A percentile compares a stretch with the other conserved stretches of the same genome.
Conservation (phyloP, 768 basidiomycete species). For the Boletellus emodensis region DNA sequence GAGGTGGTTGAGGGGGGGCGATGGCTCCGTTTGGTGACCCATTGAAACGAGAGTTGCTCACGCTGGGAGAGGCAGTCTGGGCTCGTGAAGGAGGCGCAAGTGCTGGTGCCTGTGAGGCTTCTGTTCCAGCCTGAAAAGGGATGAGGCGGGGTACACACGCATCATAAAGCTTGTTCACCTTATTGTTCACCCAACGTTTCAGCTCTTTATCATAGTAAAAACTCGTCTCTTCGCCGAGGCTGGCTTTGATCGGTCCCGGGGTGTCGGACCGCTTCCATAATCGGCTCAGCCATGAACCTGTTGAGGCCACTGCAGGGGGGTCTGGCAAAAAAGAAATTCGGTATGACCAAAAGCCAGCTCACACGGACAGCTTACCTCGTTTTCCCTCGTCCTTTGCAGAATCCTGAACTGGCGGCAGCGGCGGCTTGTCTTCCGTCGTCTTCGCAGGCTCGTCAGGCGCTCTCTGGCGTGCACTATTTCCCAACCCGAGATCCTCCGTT, state of each 20-base stretch:
- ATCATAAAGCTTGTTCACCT: conserved; percentile 42
- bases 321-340: conserved; percentile 2
- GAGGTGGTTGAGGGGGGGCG: conserved; percentile 13
- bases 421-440: conserved; percentile 22
- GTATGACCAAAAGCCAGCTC: background rate
- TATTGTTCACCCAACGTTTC: conserved; percentile 95
- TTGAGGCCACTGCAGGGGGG: conserved; percentile 27
- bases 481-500: conserved; percentile 88
- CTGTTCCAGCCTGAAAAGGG: conserved; percentile 47
- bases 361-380: conserved; percentile 25
- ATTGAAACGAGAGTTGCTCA: conserved; percentile 35
- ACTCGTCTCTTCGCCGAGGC: conserved; percentile 82
- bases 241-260: conserved; percentile 81
- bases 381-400: conserved; percentile 24
- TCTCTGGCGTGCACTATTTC: conserved; percentile 56
- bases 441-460: conserved; percentile 30
- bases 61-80: conserved; percentile 80
- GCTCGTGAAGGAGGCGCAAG: conserved; percentile 76
- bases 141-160: background rate
- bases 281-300: conserved; percentile 75
- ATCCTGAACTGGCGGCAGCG: conserved; percentile 17
- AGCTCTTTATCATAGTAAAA: conserved; percentile 96
- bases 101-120: conserved; percentile 47
- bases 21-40: conserved; percentile 25
- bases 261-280: conserved; percentile 71